phyloP scores from a whole-genome alignment of 2,329 filamentous ascomycete species.

The Aspergillus japonicus region DNA sequence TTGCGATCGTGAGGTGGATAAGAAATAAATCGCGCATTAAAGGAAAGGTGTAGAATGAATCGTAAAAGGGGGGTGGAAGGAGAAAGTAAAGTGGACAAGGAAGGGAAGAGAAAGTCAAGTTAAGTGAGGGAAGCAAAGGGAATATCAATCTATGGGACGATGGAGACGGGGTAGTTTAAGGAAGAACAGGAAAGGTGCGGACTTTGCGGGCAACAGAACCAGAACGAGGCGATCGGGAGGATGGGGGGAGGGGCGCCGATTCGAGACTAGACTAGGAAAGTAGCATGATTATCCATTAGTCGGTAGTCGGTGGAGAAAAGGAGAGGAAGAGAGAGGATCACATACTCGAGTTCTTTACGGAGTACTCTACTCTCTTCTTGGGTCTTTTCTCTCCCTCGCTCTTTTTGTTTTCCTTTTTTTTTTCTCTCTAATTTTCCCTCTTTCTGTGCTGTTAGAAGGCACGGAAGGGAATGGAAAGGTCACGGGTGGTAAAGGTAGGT shows the following conservation, averaged over 20 bases:
- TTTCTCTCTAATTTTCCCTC: not conserved
- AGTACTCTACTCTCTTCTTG: no score
- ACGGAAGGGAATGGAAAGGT: no score
- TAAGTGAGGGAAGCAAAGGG: not conserved
- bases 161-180: not conserved
- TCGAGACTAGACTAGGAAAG: not conserved
- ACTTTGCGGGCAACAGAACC: constrained; percentile 2
- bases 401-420: not conserved
- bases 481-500: no score
- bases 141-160: not conserved
- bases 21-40: not conserved
- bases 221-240: constrained; percentile 4
- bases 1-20: not conserved
- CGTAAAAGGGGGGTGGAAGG: not conserved
- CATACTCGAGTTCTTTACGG: not conserved
- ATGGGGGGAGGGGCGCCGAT: not conserved
- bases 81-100: not conserved
- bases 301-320: not conserved
- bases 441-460: no score
- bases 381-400: no score
- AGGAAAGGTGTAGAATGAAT: not conserved
- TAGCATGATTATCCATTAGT: constrained; percentile 1
- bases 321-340: not conserved
- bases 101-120: not conserved
- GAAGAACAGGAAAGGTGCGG: not conserved